Conservation (phyloP, 2,329 filamentous ascomycete genomes). For the Dactylellina leptospora region DNA sequence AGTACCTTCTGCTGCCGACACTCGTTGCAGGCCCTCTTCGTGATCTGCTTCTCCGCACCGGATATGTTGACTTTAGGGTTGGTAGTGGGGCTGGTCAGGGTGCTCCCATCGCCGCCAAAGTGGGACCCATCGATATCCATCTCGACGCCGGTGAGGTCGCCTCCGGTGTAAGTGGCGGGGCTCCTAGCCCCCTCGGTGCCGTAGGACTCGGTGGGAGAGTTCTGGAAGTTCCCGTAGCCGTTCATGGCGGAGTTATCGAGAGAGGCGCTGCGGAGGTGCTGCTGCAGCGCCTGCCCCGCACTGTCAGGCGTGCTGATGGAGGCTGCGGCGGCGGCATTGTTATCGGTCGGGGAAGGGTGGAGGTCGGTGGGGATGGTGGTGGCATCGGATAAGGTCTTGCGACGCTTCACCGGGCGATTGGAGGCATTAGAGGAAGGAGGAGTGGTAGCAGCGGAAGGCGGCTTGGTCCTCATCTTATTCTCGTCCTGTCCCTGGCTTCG, state of each 20-base stretch:
- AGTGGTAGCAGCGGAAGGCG: slow-evolving; percentile 48
- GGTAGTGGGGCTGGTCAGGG: slow-evolving; percentile 43
- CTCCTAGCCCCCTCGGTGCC: slow-evolving; percentile 49
- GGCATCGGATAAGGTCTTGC: slow-evolving; percentile 50
- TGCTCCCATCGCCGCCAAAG: slow-evolving; percentile 40
- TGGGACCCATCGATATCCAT: slow-evolving; percentile 52
- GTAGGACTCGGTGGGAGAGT: slow-evolving; percentile 52
- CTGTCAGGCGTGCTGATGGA: slow-evolving; percentile 35
- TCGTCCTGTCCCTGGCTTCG: slow-evolving; percentile 15
- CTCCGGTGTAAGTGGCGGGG: slow-evolving; percentile 35
- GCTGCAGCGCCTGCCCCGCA: slow-evolving; percentile 42
- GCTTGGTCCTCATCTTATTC: slow-evolving; percentile 51
- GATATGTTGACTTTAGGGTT: slow-evolving; percentile 52
- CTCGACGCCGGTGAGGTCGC: slow-evolving; percentile 36
- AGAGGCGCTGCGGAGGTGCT: slow-evolving; percentile 45
- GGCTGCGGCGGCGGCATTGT: slow-evolving; percentile 19
- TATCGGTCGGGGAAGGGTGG: slow-evolving; percentile 47
- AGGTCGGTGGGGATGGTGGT: slow-evolving; percentile 34
- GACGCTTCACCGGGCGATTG: slow-evolving; percentile 52
- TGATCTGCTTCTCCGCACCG: slow-evolving; percentile 65
- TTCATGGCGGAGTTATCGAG: slow-evolving; percentile 42
- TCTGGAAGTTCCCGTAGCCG: slow-evolving; percentile 48
- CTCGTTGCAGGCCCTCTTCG: slow-evolving; percentile 84
- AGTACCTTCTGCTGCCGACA: slow-evolving; percentile 85
- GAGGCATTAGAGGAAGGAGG: slow-evolving; percentile 51